Conservation (phyloP, 2,329 filamentous ascomycete genomes). For the Lecanicillium sp. region DNA sequence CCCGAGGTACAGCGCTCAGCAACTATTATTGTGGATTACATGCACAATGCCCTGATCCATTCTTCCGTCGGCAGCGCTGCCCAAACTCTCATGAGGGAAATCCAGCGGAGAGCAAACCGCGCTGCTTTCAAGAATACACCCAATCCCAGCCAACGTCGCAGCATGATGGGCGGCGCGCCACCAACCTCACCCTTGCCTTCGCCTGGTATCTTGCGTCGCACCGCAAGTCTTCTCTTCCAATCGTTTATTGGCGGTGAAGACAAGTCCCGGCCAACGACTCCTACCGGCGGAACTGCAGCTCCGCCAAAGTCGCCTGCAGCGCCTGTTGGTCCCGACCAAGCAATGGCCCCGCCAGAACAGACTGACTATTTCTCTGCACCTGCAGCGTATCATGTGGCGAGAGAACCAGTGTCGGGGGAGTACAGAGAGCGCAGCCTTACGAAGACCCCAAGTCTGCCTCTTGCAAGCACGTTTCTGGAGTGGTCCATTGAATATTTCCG, state of each 20-base stretch:
- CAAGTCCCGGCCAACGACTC: slow-evolving; percentile 25
- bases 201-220: slow-evolving; percentile 52
- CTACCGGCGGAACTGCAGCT: slow-evolving; percentile 14
- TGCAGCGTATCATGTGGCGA: slow-evolving; percentile 67
- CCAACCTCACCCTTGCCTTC: slow-evolving; percentile 39
- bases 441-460: slow-evolving; percentile 56
- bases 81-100: slow-evolving; percentile 66
- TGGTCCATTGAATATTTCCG: slow-evolving; percentile 98
- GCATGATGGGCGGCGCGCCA: slow-evolving; percentile 25
- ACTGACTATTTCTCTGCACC: slow-evolving; percentile 58
- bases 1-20: slow-evolving; percentile 86
- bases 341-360: slow-evolving; percentile 58
- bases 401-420: slow-evolving; percentile 69
- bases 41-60: slow-evolving; percentile 68
- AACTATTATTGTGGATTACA: slow-evolving; percentile 74
- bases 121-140: slow-evolving; percentile 35
- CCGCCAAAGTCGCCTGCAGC: slow-evolving; percentile 22
- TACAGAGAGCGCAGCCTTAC: slow-evolving; percentile 56
- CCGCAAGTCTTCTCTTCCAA: slow-evolving; percentile 54
- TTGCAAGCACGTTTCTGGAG: slow-evolving; percentile 78
- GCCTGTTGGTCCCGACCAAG: slow-evolving; percentile 32
- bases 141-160: slow-evolving; percentile 34
- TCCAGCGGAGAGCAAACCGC: slow-evolving; percentile 44
- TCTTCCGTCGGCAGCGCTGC: slow-evolving; percentile 67
- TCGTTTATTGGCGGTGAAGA: slow-evolving; percentile 46